Base-by-base conservation (phyloP, 1,284 basidiomycete species). In the Fomes fomentarius region DNA sequence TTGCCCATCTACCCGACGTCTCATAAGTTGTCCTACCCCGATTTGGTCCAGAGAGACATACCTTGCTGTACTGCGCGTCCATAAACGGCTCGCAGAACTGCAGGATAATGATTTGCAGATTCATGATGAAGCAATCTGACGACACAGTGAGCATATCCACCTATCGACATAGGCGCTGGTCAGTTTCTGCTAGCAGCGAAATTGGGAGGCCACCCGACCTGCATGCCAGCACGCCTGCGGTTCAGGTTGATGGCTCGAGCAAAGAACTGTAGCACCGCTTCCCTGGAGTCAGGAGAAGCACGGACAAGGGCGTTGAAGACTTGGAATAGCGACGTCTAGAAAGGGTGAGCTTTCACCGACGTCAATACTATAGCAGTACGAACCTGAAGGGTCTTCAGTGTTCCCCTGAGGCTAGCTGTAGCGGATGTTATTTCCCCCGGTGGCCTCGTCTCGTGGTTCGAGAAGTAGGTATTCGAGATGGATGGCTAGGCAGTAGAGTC, bases 31-130 rank as follows among this genome's bases (percentile, higher is more conserved):
- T n/a, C n/a, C n/a, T n/a, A n/a, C n/a, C n/a, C n/a, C n/a, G n/a
- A n/a, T n/a, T n/a, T n/a, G n/a, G n/a, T n/a, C 2, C 9, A 45
- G 7, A 10, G 6, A 19, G 14, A 50, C 73, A 44, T 63, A 89
- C 93, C 82, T 98, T 99, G 47, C 88, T 86, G 66, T 89, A 96
- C 51, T 82, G 85, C 0, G 91, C 86, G 70, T 99, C 96, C 82
- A 98, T 94, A 69, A 99, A 98, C 0, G 97, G 97, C 62, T 95
- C 93, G n/a, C 94, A 91, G 63, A 99, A 93, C 19, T 88, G 84
- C 38, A 96, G 77, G 22, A 98, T 73, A 17, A 97, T 76, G 34
- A 83, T 82, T 66, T 96, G 93, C 35, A 96, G 65, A 65, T 98
- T 99, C 57, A 93, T 83, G 89, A 98, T 93, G 73, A 94, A 98